Evolutionary conservation across 2,329 filamentous ascomycete genomes (phyloP).

Genomic region (Pestalotiopsis sp.): DNA sequence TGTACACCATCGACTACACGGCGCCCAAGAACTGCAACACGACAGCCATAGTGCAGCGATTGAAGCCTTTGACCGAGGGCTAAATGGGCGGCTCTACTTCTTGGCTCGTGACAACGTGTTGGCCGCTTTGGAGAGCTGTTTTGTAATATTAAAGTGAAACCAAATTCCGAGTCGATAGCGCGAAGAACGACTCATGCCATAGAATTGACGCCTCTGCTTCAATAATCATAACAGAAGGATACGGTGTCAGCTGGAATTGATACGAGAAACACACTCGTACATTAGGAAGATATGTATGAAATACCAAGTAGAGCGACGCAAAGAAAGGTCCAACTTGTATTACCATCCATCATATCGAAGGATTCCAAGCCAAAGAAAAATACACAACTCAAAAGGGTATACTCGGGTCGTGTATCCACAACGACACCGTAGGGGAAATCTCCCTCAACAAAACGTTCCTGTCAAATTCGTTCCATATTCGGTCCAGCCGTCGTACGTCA

Average conservation of each 20-base stretch:
- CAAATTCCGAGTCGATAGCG: neutral
- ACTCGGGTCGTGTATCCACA: constrained; percentile 6
- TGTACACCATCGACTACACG: constrained; percentile 10
- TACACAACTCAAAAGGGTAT: constrained; percentile 9
- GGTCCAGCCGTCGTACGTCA: neutral
- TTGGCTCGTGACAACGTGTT: neutral
- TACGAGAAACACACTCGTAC: neutral
- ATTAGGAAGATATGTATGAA: neutral
- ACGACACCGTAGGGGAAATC: neutral
- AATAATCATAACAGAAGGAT: too few relatives aligned
- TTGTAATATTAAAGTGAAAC: neutral
- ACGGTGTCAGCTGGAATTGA: neutral
- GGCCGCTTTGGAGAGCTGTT: neutral
- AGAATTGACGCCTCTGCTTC: too few relatives aligned
- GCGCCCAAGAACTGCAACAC: constrained; percentile 10
- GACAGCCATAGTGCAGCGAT: neutral
- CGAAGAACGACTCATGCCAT: too few relatives aligned
- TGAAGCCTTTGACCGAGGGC: neutral
- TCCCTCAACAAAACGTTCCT: neutral
- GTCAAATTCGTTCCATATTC: neutral
- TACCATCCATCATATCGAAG: neutral
- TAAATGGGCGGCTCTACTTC: neutral
- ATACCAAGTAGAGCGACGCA: neutral
- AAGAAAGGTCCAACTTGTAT: neutral
- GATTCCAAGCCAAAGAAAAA: neutral